A percentile compares a stretch with the other conserved stretches of the same genome.
Conservation (phyloP, 768 basidiomycete genomes). For the Crassisporium funariophilum region DNA sequence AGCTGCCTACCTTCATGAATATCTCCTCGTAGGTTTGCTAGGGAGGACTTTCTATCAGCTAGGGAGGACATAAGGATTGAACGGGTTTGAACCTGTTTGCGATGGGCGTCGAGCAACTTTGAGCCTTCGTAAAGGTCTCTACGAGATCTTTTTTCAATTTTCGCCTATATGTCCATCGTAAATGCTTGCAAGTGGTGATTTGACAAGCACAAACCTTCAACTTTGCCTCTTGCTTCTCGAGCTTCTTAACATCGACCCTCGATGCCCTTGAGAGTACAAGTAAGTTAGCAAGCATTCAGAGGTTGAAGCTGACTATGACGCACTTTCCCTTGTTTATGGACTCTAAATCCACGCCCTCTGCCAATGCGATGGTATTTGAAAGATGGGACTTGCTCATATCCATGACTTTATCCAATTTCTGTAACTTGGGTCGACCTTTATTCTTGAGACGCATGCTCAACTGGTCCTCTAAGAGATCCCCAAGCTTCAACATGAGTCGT, state of each 20-base stretch:
- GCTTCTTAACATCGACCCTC: conserved; percentile 91
- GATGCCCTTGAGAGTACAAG: conserved; percentile 60
- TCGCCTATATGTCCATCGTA: no score
- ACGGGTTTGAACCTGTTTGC: conserved; percentile 69
- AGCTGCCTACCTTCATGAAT: conserved; percentile 85
- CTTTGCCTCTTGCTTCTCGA: conserved; percentile 97
- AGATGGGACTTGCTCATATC: conserved; percentile 84
- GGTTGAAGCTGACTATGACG: conserved; percentile 19
- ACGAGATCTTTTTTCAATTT: conserved; percentile 94
- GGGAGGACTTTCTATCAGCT: conserved; percentile 7
- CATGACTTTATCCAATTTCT: conserved; percentile 84
- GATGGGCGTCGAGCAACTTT: conserved; percentile 89
- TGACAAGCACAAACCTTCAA: conserved; percentile 66
- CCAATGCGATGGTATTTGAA: conserved; percentile 77
- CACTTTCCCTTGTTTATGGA: conserved; percentile 95
- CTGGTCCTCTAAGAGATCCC: conserved; percentile 65
- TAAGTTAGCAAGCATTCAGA: conserved; percentile 15
- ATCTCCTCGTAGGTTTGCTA: conserved; percentile 98
- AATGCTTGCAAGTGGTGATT: no score
- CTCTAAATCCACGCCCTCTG: conserved; percentile 86
- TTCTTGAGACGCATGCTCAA: conserved; percentile 59
- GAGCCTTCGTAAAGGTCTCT: conserved; percentile 95
- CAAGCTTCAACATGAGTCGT: conserved; percentile 66
- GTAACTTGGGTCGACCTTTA: conserved; percentile 63
- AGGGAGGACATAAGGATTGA: neutral